Base-by-base conservation (phyloP, 768 basidiomycete species). In the Leccinum boreale region DNA sequence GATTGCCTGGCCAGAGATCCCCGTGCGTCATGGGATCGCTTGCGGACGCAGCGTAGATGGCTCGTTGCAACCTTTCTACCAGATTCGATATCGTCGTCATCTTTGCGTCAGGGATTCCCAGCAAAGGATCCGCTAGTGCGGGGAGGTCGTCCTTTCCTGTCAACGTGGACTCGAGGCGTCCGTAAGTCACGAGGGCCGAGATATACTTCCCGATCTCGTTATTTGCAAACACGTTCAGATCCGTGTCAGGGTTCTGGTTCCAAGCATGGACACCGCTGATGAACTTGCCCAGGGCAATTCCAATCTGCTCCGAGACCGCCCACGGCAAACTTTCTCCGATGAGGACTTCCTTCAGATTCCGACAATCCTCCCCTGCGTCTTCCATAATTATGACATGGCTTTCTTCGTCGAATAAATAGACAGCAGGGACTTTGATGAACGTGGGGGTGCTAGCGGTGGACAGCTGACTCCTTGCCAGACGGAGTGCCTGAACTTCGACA, bases 1-100 rank as follows among this genome's bases (percentile, higher is more conserved):
- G 61, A 63, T 89, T 89, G 0, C 86, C 87, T 2, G 87, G 81
- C 86, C 87, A 89, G 62, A 89, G 85, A 67, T 89, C 88, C 0
- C 88, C 87, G 11, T 72, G 71, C 21, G 70, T 73, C 57, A 73
- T 49, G 11, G 71, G 64, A 49, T 75, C 74, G 35, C 65, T 56
- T 28, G 67, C 29, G 3, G 60, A 62, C 11, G 68, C 66, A 24
- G 66, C 66, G 24, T 58, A 47, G 33, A 81, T 77, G n/a, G 60
- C 70, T 23, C 63, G 47, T 10, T 64, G 59, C 55, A 68, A 72
- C 47, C 61, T 68, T 39, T 67, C 61, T 9, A 70, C 74, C 26
- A 81, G 31, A 49, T 62, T 69, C 8, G 65, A 70, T 33, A 81
- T 67, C 33, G 63, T 61, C 6, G 62, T 61, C 58, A 84, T 62